Evolutionary conservation across 306 rosid species (phyloP).

Genomic region (Sindora glabra): DNA sequence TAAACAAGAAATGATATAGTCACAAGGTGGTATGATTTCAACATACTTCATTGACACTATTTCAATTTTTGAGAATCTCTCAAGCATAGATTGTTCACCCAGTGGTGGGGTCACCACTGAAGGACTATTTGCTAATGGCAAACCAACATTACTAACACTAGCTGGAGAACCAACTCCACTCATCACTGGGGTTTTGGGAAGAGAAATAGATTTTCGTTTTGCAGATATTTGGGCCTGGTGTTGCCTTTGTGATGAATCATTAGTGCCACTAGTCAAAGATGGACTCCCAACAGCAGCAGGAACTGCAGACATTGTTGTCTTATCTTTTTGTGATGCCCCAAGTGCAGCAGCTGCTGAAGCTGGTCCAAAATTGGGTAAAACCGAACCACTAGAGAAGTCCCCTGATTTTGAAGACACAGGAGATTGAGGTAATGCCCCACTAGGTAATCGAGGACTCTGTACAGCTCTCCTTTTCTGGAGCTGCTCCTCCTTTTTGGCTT

Average conservation of each 20-base stretch:
- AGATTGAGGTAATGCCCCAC: conserved; percentile 66
- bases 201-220: conserved; percentile 70
- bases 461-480: conserved; percentile 59
- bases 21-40: conserved; percentile 6
- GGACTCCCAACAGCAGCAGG: conserved; percentile 59
- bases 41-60: conserved; percentile 64
- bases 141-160: conserved; percentile 68
- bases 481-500: conserved; percentile 75
- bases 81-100: conserved; percentile 53
- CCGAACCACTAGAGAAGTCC: conserved; percentile 83
- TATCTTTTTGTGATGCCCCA: conserved; percentile 69
- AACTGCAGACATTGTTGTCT: conserved; percentile 47
- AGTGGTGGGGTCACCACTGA: conserved; percentile 60
- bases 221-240: conserved; percentile 70
- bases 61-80: conserved; percentile 71
- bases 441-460: conserved; percentile 86
- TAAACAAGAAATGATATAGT: not conserved
- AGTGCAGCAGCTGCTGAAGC: conserved; percentile 37
- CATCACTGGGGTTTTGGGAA: conserved; percentile 70
- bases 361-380: conserved; percentile 70
- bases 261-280: conserved; percentile 59
- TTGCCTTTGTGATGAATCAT: conserved; percentile 81
- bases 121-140: conserved; percentile 66
- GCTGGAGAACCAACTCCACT: conserved; percentile 85
- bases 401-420: conserved; percentile 84